Base-by-base conservation (phyloP, 257 asterid genomes). In the Paulownia fortunei region DNA sequence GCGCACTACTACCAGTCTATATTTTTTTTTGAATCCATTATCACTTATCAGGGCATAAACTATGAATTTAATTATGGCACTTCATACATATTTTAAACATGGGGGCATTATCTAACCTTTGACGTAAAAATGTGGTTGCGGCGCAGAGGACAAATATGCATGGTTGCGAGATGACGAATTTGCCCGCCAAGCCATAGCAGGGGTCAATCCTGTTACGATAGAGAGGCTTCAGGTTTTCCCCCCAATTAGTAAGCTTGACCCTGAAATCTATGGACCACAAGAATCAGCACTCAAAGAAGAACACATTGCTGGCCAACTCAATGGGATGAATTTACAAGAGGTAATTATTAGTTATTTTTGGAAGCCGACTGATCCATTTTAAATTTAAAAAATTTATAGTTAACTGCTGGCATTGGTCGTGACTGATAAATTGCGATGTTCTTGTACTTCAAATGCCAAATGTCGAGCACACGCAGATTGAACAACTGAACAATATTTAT, bases 141-240 rank as follows among this genome's bases (percentile, higher is more conserved):
- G 30, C 72, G 72, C 92, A 96, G 99, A 88, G 94, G 99, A 96
- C 84, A 93, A 87, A 72, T 85, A 85, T 67, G 97, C 98, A 0
- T 96, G 99, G 99, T 76, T 96, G 85, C 77, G 98, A 84, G 99
- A 96, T 36, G 97, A 93, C 64, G 99, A 96, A 78, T 96, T 96
- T 69, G 97, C 91, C 10, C 88, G 99, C 21, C 99, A 96, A 82
- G 91, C 92, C 66, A 67, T 96, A 46, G 99, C 98, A 0, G 99
- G 99, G 67, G 89, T 93, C 2, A 96, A 96, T 72, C 99, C 99
- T 0, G 96, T 91, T 61, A 81, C 64, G 78, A 91, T 96, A 0
- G 97, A 93, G 88, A 89, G 92, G 89, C 92, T 96, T 74, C 86
- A 76, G 47, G 82, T 39, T 19, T 96, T 87, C 36, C 98, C 99